A percentile compares a stretch with the other conserved stretches of the same genome.
phyloP scores from a whole-genome alignment of 176 grass and related monocot species.

The Carex pumila region DNA sequence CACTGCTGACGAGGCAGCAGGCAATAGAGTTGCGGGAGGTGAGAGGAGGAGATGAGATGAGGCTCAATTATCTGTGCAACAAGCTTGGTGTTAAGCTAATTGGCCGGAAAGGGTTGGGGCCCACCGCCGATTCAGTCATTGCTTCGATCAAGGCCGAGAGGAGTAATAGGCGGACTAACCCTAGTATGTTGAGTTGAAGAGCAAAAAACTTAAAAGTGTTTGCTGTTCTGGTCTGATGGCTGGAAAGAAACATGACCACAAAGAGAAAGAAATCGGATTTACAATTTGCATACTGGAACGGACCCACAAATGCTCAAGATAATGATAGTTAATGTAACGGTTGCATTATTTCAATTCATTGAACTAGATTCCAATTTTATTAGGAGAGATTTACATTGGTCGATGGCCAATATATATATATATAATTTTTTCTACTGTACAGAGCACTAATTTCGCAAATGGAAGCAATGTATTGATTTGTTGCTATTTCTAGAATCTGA shows the following conservation, averaged over 20 bases:
- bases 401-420: not conserved
- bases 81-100: conserved; percentile 80
- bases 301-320: not conserved
- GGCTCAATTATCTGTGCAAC: conserved; percentile 72
- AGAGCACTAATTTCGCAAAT: not conserved
- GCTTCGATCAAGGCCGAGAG: conserved; percentile 87
- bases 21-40: conserved; percentile 89
- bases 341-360: not conserved
- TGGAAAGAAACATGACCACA: not conserved
- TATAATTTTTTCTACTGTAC: not conserved
- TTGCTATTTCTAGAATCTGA: not conserved
- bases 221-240: not conserved
- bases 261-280: not conserved
- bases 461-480: not conserved
- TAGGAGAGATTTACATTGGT: not conserved
- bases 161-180: conserved; percentile 52
- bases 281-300: not conserved
- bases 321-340: not conserved
- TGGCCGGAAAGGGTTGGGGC: conserved; percentile 86
- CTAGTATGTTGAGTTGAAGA: conserved; percentile 39
- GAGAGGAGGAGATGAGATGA: conserved; percentile 97
- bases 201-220: not conserved
- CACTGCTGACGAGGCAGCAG: conserved; percentile 67
- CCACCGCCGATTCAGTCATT: conserved; percentile 70
- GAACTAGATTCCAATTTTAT: not conserved